Percentiles rank a stretch among this genome's conserved stretches.
phyloP scores from a whole-genome alignment of 2,329 filamentous ascomycete genomes.

The Raffaelea ambrosiae region DNA sequence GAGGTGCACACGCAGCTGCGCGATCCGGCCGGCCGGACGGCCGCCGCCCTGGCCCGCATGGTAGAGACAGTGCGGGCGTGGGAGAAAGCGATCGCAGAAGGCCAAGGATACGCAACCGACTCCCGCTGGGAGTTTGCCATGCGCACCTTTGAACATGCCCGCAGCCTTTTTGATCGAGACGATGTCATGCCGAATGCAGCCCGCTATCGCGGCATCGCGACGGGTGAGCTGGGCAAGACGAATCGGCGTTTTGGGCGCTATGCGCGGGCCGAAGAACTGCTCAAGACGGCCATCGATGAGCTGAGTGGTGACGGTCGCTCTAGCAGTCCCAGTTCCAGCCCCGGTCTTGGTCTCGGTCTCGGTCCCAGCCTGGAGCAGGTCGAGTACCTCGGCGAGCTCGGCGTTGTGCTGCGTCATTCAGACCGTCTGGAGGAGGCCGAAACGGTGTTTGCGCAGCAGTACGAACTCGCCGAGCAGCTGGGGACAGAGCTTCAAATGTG shows the following conservation, averaged over 20 bases:
- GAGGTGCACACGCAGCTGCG: slow-evolving; percentile 13
- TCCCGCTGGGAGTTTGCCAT: slow-evolving; percentile 17
- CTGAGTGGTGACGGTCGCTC: slow-evolving; percentile 1
- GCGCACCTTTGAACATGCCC: slow-evolving; percentile 15
- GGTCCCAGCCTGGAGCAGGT: slow-evolving; percentile 14
- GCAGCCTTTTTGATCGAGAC: slow-evolving; percentile 14
- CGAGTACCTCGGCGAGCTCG: slow-evolving; percentile 21
- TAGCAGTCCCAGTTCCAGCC: too few relatives aligned
- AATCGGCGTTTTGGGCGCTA: slow-evolving; percentile 23
- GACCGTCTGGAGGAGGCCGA: slow-evolving; percentile 20
- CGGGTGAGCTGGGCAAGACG: slow-evolving; percentile 18
- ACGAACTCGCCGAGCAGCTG: slow-evolving; percentile 18
- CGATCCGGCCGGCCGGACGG: slow-evolving; percentile 15
- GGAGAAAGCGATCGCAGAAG: slow-evolving; percentile 13
- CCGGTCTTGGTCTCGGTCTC: too few relatives aligned
- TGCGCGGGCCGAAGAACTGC: slow-evolving; percentile 13
- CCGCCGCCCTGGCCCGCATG: slow-evolving; percentile 11
- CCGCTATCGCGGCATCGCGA: slow-evolving; percentile 13
- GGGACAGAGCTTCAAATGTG: slow-evolving; percentile 15
- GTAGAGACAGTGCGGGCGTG: slow-evolving; percentile 14
- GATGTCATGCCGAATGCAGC: slow-evolving; percentile 6
- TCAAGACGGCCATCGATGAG: slow-evolving; percentile 16
- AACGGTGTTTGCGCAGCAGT: slow-evolving; percentile 18
- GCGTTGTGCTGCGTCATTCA: slow-evolving; percentile 23
- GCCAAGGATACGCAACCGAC: slow-evolving; percentile 8